Conservation (phyloP, 2,329 filamentous ascomycete species). For the Colletotrichum falcatum region DNA sequence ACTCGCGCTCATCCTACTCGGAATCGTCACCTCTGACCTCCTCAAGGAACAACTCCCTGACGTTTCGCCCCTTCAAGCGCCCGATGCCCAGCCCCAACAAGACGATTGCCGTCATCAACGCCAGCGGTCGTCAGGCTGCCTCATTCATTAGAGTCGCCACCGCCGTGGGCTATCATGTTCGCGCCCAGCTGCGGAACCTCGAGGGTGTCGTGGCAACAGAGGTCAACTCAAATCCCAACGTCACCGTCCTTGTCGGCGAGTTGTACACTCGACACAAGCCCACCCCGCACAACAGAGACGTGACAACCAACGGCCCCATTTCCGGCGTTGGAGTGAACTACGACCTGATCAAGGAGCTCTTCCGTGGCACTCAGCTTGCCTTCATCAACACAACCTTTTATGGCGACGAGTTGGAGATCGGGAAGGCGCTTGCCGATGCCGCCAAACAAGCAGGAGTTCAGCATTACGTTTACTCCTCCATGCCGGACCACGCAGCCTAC, state of each 20-base stretch:
- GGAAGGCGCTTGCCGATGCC: constrained; percentile 87
- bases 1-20: constrained; percentile 72
- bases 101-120: constrained; percentile 95
- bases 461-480: constrained; percentile 96
- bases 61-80: constrained; percentile 70
- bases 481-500: constrained; percentile 93
- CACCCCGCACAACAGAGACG: constrained; percentile 66
- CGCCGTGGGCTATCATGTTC: constrained; percentile 92
- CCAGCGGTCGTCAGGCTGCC: constrained; percentile 93
- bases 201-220: constrained; percentile 91
- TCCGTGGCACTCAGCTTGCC: constrained; percentile 85
- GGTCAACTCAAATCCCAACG: constrained; percentile 83
- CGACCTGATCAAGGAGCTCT: constrained; percentile 79
- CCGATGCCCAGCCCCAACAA: constrained; percentile 73
- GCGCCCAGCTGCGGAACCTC: constrained; percentile 88
- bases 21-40: constrained; percentile 66
- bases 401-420: constrained; percentile 92
- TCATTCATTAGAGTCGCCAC: constrained; percentile 95
- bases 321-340: constrained; percentile 76
- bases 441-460: constrained; percentile 86
- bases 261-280: constrained; percentile 68
- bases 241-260: constrained; percentile 73
- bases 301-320: constrained; percentile 76
- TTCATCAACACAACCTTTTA: constrained; percentile 99
- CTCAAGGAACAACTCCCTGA: constrained; percentile 70